These are phyloP conservation scores for Dactylis glomerata DNA, from an alignment of 176 grass and related monocot genomes.

Conservation along the genomic window DNA sequence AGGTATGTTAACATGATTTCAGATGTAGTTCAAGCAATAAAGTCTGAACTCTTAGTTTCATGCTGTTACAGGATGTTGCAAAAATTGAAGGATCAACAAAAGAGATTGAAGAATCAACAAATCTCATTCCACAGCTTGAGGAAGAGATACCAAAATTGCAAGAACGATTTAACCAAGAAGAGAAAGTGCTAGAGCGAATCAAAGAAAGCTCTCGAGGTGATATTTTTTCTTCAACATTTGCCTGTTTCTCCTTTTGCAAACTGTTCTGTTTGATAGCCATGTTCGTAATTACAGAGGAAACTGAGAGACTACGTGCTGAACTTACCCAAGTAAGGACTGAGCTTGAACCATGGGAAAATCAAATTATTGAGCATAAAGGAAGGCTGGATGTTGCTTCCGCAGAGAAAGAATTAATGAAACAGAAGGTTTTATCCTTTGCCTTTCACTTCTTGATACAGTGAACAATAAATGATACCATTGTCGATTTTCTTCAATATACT, in stretches of 20 bases:
- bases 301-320: conserved; percentile 69
- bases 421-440: conserved; percentile 57
- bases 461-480: neutral
- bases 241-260: neutral
- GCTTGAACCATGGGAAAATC: conserved; percentile 94
- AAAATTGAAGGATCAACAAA: conserved; percentile 66
- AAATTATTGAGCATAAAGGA: conserved; percentile 96
- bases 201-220: conserved; percentile 72
- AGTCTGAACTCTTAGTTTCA: conserved; percentile 11
- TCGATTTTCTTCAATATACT: neutral
- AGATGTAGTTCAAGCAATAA: neutral
- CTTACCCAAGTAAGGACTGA: conserved; percentile 76
- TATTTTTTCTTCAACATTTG: conserved; percentile 2
- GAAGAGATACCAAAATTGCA: conserved; percentile 79
- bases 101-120: conserved; percentile 70
- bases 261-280: conserved; percentile 4
- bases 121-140: conserved; percentile 77
- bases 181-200: conserved; percentile 71
- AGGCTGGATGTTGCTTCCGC: conserved; percentile 78
- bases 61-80: conserved; percentile 50
- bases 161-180: conserved; percentile 65
- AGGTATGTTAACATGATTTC: conserved; percentile 50
- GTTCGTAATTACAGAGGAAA: conserved; percentile 58
- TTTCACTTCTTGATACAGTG: neutral
- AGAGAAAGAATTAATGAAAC: conserved; percentile 75